phyloP scores from a whole-genome alignment of 805 yeast genomes.

The Clavispora carvajalis region DNA sequence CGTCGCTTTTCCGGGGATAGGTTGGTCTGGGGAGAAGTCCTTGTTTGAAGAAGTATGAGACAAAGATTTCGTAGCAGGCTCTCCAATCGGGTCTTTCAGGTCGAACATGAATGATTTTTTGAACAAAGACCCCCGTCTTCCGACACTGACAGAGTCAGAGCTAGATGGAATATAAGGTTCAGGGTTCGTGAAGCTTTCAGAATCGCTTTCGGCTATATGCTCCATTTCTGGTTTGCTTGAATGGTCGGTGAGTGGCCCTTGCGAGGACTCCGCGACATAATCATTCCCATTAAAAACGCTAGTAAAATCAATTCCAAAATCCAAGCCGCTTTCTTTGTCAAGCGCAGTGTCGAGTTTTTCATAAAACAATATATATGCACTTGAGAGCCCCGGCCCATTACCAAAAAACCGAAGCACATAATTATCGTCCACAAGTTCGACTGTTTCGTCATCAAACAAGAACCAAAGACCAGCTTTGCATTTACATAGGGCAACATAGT shows the following conservation, averaged over 20 bases:
- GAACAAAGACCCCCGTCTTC: constrained; percentile 18
- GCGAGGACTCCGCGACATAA: constrained; percentile 14
- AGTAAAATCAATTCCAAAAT: constrained; percentile 58
- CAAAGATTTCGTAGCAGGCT: constrained; percentile 5
- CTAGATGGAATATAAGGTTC: not conserved
- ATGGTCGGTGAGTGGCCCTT: constrained; percentile 3
- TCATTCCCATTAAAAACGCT: constrained; percentile 63
- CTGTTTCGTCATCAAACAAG: constrained; percentile 91
- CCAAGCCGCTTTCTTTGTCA: constrained; percentile 20
- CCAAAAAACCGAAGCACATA: constrained; percentile 86
- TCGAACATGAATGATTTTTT: constrained; percentile 30
- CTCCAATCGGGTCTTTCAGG: constrained; percentile 8
- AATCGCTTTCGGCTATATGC: constrained; percentile 4
- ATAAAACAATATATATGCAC: constrained; percentile 88
- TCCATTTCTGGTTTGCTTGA: constrained; percentile 9
- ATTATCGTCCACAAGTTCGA: constrained; percentile 77
- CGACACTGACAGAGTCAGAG: constrained; percentile 1
- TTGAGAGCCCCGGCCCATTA: constrained; percentile 78
- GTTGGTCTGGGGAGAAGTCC: not conserved
- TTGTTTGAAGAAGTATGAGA: constrained; percentile 10
- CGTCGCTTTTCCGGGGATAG: constrained; percentile 1
- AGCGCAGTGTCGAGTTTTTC: constrained; percentile 41
- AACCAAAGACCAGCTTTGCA: constrained; percentile 81
- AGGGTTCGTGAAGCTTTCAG: constrained; percentile 1
- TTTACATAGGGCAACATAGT: constrained; percentile 82